phyloP scores from a whole-genome alignment of 768 basidiomycete genomes.

The Naganishia vishniacii region DNA sequence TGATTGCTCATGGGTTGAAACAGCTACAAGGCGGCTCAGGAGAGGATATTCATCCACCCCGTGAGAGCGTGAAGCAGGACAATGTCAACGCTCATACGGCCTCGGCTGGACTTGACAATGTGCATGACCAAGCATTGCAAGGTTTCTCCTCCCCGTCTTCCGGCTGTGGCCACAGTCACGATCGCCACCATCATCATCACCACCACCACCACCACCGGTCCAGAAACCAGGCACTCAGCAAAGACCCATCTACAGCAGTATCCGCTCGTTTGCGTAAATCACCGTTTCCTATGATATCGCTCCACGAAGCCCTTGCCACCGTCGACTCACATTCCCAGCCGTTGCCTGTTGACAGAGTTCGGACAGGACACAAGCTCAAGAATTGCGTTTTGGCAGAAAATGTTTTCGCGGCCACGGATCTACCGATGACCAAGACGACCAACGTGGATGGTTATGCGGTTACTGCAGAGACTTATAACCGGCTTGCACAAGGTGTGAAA shows the following conservation, averaged over 20 bases:
- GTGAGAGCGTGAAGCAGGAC: slow-evolving; percentile 51
- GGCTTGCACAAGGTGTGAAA: background rate
- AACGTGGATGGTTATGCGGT: slow-evolving; percentile 87
- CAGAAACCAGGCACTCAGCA: slow-evolving; percentile 55
- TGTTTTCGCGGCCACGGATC: slow-evolving; percentile 60
- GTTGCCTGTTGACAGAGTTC: slow-evolving; percentile 17
- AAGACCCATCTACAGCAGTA: slow-evolving; percentile 51
- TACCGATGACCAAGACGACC: slow-evolving; percentile 64
- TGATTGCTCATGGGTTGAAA: slow-evolving; percentile 29
- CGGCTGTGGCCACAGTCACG: slow-evolving; percentile 1
- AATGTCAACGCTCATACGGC: slow-evolving; percentile 23
- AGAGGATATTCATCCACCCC: slow-evolving; percentile 54
- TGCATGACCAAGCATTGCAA: slow-evolving; percentile 28
- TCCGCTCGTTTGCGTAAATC: slow-evolving; percentile 69
- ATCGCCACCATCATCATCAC: slow-evolving; percentile 22
- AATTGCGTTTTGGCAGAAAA: slow-evolving; percentile 73
- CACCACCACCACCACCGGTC: slow-evolving; percentile 45
- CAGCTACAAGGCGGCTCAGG: slow-evolving; percentile 58
- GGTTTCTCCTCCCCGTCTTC: slow-evolving; percentile 5
- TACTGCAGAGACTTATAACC: background rate
- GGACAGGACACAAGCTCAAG: slow-evolving; percentile 55
- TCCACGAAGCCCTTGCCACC: slow-evolving; percentile 61
- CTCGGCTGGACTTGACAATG: background rate
- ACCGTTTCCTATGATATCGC: slow-evolving; percentile 65
- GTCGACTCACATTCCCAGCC: slow-evolving; percentile 53